phyloP scores from a whole-genome alignment of 1,284 basidiomycete species.

The Cystobasidiaceae sp. region DNA sequence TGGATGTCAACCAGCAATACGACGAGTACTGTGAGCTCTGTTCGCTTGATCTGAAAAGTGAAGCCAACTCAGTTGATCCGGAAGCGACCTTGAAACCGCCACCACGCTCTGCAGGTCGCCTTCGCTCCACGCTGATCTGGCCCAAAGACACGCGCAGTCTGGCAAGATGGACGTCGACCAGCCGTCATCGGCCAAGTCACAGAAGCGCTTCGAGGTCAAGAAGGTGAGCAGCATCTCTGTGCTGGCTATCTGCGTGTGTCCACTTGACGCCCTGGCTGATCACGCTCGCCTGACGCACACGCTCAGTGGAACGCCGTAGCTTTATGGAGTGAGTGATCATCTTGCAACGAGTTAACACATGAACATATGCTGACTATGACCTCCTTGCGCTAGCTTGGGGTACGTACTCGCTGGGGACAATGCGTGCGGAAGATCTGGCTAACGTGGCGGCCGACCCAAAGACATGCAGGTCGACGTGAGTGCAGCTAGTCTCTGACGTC shows the following conservation, averaged over 20 bases:
- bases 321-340: constrained; percentile 58
- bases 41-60: too few relatives aligned
- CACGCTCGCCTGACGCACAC: constrained; percentile 1
- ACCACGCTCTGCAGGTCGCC: too few relatives aligned
- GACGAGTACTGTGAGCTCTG: too few relatives aligned
- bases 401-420: constrained; percentile 48
- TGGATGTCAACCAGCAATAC: too few relatives aligned
- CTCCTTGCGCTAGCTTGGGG: constrained; percentile 66
- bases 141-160: too few relatives aligned
- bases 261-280: too few relatives aligned
- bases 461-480: constrained; percentile 46
- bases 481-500: neutral
- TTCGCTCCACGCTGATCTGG: too few relatives aligned
- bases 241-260: too few relatives aligned
- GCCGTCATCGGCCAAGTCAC: constrained; percentile 10
- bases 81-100: too few relatives aligned
- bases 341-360: neutral
- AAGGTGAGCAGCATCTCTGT: too few relatives aligned
- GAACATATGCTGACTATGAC: neutral
- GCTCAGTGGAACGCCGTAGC: constrained; percentile 90
- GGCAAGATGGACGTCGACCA: constrained; percentile 32
- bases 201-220: constrained; percentile 88
- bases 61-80: too few relatives aligned
- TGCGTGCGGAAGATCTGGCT: neutral
- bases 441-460: too few relatives aligned